Base-by-base conservation (phyloP, 495 filamentous ascomycete species). In the Lindgomyces ingoldianus region DNA sequence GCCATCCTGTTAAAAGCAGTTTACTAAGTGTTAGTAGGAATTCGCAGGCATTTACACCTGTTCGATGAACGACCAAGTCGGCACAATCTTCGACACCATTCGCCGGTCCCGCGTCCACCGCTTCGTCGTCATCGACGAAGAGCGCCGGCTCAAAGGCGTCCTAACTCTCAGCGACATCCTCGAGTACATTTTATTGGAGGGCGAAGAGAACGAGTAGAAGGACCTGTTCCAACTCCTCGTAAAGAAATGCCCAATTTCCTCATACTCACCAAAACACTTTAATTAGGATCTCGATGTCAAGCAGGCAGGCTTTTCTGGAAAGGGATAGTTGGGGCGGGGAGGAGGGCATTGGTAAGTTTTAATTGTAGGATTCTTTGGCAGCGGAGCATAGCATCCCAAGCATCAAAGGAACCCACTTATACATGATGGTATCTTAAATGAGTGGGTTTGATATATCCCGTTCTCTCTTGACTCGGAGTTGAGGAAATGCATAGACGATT, bases 11-110 rank as follows among this genome's bases (percentile, higher is more conserved):
- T 39, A n/a, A 19, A 25, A 46, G 9, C 54, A 39, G 39, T 8
- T 33, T 54, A n/a, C 61, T 73, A 62, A 74, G 16, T 21, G 16
- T 21, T 22, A 19, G 39, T 60, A 90, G 88, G 95, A 98, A 69
- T 98, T 96, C 70, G 85, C 91, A 14, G 94, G 94, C 22, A 96
- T 99, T 61, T 98, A 96, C 76, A 99, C 93, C 2, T 99, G 94
- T 77, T 89, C 88, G 14, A 81, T 94, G 62, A 85, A 96, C 60
- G 94, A 99, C 72, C 87, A 91, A 30, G 80, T 99, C 50, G 91
- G 95, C 72, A 91, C 94, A 25, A 94, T 99, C 67, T 98, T 97
- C 72, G 91, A 96, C 74, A 98, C 95, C 0, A 91, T 99, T 68
- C 90, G 94, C 67, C 93, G 90, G 75, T 96, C 91, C 14, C 83